Conservation (phyloP, 306 rosid genomes). For the Begonia peltatifolia region DNA sequence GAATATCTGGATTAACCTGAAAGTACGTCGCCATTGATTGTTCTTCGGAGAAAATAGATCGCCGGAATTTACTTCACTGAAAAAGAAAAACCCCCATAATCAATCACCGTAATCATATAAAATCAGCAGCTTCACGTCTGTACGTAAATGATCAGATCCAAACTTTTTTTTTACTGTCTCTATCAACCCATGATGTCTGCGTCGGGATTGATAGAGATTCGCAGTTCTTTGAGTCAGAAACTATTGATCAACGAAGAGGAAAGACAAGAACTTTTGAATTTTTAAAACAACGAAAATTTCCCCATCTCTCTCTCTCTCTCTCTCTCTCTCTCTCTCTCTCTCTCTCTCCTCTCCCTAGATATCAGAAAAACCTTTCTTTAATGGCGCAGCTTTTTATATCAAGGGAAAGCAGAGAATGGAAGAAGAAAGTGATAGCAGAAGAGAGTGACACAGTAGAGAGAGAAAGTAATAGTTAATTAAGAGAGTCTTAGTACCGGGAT, state of each 20-base stretch:
- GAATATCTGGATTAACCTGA: constrained; percentile 75
- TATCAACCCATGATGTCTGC: constrained; percentile 1
- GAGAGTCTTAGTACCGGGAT: constrained; percentile 39
- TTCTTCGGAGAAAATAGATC: constrained; percentile 11
- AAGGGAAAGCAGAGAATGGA: constrained; percentile 4
- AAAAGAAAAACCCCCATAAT: constrained; percentile 11
- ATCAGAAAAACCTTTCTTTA: not conserved
- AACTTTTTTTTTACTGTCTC: not conserved
- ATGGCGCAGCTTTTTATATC: not conserved
- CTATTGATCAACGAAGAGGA: not conserved
- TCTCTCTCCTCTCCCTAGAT: not conserved
- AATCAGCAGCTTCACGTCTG: constrained; percentile 7
- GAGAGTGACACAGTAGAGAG: constrained; percentile 8
- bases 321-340: not conserved
- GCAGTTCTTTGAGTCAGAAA: not conserved
- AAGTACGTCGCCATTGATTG: constrained; percentile 78
- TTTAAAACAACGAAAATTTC: no score
- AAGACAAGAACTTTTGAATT: not conserved
- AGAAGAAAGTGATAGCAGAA: not conserved
- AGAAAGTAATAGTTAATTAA: constrained; percentile 19
- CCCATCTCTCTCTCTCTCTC: not conserved
- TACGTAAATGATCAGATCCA: constrained; percentile 21
- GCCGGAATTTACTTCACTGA: constrained; percentile 21
- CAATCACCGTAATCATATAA: not conserved
- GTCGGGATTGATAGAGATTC: no score